Conservation (phyloP, 2,329 filamentous ascomycete species). For the Exophiala spinifera region DNA sequence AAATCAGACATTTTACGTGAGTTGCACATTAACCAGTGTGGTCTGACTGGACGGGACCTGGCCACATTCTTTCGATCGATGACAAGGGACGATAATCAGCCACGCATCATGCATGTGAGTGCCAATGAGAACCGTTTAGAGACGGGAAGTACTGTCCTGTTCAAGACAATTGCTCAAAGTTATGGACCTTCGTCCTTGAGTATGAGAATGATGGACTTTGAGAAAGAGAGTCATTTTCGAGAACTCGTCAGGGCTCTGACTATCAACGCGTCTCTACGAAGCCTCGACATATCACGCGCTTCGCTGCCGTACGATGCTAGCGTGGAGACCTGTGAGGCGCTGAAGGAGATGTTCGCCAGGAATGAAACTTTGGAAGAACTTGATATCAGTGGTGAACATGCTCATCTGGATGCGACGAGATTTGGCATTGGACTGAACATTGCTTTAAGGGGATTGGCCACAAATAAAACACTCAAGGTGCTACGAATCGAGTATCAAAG, state of each 20-base stretch:
- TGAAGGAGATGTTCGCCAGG: conserved; percentile 63
- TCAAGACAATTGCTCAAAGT: conserved; percentile 47
- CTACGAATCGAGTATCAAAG: conserved; percentile 67
- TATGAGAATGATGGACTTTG: conserved; percentile 67
- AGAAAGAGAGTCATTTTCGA: conserved; percentile 62
- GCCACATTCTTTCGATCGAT: conserved; percentile 64
- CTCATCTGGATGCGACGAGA: conserved; percentile 66
- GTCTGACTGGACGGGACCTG: conserved; percentile 62
- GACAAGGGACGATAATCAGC: conserved; percentile 47
- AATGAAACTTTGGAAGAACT: conserved; percentile 65
- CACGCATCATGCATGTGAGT: conserved; percentile 62
- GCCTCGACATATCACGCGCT: conserved; percentile 67
- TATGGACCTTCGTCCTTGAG: conserved; percentile 62
- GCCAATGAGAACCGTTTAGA: conserved; percentile 60
- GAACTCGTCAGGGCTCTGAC: conserved; percentile 61
- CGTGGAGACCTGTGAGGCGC: conserved; percentile 62
- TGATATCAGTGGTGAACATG: conserved; percentile 69
- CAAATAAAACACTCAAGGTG: conserved; percentile 60
- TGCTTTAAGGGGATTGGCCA: conserved; percentile 62
- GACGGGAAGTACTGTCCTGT: conserved; percentile 42
- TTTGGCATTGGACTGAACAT: conserved; percentile 67
- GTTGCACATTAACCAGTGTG: conserved; percentile 65
- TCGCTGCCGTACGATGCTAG: conserved; percentile 67
- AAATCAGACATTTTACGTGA: conserved; percentile 60
- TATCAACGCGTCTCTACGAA: conserved; percentile 60